Evolutionary conservation across 1,284 basidiomycete species (phyloP).

Genomic region (Neotropicomus parvogracilis): DNA sequence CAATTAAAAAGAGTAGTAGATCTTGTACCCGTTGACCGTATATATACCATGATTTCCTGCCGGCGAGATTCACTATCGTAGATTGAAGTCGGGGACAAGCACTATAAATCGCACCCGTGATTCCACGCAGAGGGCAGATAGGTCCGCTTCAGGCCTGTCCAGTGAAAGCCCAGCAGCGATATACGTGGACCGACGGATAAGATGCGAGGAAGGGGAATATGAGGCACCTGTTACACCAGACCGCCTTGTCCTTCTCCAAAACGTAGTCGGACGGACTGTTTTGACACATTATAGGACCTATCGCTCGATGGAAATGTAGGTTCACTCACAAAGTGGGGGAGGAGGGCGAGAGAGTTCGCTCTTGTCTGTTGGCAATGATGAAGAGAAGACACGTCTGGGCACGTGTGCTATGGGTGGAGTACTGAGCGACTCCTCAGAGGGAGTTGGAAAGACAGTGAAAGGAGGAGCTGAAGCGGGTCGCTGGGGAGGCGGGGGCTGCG

Average conservation of each 20-base stretch:
- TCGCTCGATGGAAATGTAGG: not conserved
- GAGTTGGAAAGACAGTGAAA: slow-evolving; percentile 4
- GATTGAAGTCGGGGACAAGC: slow-evolving; percentile 34
- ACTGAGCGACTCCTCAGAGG: not conserved
- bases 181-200: slow-evolving; percentile 68
- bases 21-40: slow-evolving; percentile 14
- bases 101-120: slow-evolving; percentile 45
- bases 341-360: slow-evolving; percentile 51
- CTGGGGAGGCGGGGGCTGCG: slow-evolving; percentile 18
- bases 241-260: slow-evolving; percentile 64
- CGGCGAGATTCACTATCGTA: slow-evolving; percentile 15
- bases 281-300: not conserved
- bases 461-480: slow-evolving; percentile 32
- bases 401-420: slow-evolving; percentile 14
- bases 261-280: slow-evolving; percentile 63
- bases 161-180: slow-evolving; percentile 65
- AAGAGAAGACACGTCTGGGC: slow-evolving; percentile 25
- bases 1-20: slow-evolving; percentile 1
- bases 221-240: slow-evolving; percentile 63
- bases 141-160: slow-evolving; percentile 58
- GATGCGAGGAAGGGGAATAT: slow-evolving; percentile 64
- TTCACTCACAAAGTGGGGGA: slow-evolving; percentile 57
- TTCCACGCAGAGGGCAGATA: slow-evolving; percentile 66
- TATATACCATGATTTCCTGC: slow-evolving; percentile 16
- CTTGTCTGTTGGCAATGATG: slow-evolving; percentile 32